Percentiles rank a stretch among this genome's conserved stretches.
Conservation (phyloP, 495 filamentous ascomycete genomes). For the Aspergillus taichungensis region DNA sequence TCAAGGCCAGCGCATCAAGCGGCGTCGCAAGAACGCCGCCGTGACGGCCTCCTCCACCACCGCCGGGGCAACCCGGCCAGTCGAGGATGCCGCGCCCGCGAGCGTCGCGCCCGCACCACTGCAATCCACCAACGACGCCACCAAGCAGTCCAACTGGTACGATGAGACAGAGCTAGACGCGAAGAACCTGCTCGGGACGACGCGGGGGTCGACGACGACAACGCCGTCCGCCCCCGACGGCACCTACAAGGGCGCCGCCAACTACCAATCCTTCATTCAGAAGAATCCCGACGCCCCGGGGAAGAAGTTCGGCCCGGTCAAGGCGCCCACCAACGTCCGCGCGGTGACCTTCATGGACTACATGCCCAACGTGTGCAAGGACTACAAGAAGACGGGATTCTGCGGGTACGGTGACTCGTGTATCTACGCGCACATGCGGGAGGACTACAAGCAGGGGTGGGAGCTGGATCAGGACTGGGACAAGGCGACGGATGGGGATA, state of each 20-base stretch:
- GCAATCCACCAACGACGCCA: conserved; percentile 74
- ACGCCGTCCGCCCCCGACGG: conserved; percentile 41
- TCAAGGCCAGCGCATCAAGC: conserved; percentile 63
- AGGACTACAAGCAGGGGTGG: conserved; percentile 92
- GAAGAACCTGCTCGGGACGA: conserved; percentile 57
- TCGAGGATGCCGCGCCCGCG: conserved; percentile 49
- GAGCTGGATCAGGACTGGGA: conserved; percentile 94
- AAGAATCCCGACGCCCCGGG: conserved; percentile 73
- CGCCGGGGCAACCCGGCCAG: conserved; percentile 26
- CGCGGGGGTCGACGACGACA: conserved; percentile 27
- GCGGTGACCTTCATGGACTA: conserved; percentile 88
- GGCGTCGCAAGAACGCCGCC: conserved; percentile 60
- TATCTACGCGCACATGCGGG: conserved; percentile 63
- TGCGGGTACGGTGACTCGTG: conserved; percentile 70
- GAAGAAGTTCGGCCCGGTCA: conserved; percentile 72
- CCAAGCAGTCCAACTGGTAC: conserved; percentile 86
- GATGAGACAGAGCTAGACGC: conserved; percentile 55
- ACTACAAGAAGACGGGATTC: conserved; percentile 84
- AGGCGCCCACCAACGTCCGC: conserved; percentile 82
- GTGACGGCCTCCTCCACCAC: conserved; percentile 44
- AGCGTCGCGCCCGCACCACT: conserved; percentile 42
- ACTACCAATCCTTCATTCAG: conserved; percentile 65
- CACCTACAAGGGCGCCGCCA: conserved; percentile 68
- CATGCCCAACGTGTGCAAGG: conserved; percentile 91
- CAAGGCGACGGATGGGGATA: conserved; percentile 66